Evolutionary conservation across 805 yeast species (phyloP).

Genomic region (Peterozyma toletana): DNA sequence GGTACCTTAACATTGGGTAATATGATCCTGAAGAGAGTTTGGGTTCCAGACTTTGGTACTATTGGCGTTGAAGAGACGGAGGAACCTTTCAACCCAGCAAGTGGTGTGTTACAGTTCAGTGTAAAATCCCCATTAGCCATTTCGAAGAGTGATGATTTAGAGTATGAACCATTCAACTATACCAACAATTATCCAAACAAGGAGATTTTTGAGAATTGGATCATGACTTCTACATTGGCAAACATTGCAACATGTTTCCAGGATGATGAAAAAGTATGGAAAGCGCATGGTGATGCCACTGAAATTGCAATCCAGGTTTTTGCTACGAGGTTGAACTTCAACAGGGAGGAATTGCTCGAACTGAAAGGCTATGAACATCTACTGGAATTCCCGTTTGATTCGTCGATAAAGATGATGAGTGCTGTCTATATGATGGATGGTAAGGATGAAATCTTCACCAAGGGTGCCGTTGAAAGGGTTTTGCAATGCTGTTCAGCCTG

Average conservation of each 20-base stretch:
- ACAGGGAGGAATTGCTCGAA: slow-evolving; percentile 36
- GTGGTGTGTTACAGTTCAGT: slow-evolving; percentile 37
- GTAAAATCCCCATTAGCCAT: slow-evolving; percentile 29
- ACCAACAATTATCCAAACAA: slow-evolving; percentile 27
- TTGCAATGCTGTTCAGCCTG: slow-evolving; percentile 48
- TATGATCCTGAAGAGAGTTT: slow-evolving; percentile 64
- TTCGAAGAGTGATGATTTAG: slow-evolving; percentile 24
- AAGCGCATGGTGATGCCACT: slow-evolving; percentile 84
- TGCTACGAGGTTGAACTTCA: slow-evolving; percentile 47
- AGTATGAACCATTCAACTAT: slow-evolving; percentile 23
- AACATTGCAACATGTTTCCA: too few species aligned
- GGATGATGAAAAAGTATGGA: slow-evolving; percentile 60
- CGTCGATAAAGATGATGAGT: slow-evolving; percentile 67
- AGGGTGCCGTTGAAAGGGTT: slow-evolving; percentile 75
- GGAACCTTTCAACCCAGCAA: slow-evolving; percentile 58
- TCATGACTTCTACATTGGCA: too few species aligned
- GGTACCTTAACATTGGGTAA: too few species aligned
- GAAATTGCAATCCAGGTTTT: slow-evolving; percentile 85
- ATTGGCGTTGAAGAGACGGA: slow-evolving; percentile 44
- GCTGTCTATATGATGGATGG: slow-evolving; percentile 38
- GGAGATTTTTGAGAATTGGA: too few species aligned
- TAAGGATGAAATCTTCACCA: slow-evolving; percentile 33
- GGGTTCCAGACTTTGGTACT: slow-evolving; percentile 62
- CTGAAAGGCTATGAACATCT: slow-evolving; percentile 34
- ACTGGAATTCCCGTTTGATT: slow-evolving; percentile 70